Percentiles rank a stretch among this genome's conserved stretches.
phyloP scores from a whole-genome alignment of 257 asterid genomes.

The Lycium ferocissimum region DNA sequence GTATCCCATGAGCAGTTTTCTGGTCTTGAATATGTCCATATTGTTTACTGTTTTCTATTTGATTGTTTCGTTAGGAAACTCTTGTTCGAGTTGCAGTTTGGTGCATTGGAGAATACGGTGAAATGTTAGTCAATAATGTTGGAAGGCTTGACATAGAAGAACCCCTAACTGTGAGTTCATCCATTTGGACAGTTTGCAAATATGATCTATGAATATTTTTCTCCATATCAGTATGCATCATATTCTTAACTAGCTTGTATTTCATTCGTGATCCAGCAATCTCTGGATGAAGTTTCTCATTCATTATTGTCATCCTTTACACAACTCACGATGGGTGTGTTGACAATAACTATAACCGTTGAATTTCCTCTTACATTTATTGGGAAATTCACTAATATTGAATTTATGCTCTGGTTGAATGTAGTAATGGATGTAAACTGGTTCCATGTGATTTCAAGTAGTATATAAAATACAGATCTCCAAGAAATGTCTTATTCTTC shows the following conservation, averaged over 20 bases:
- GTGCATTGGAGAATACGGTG: conserved; percentile 99
- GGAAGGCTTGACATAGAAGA: conserved; percentile 83
- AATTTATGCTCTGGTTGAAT: conserved; percentile 11
- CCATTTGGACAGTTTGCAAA: conserved; percentile 20
- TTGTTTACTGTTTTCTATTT: conserved; percentile 24
- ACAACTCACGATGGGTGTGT: background rate
- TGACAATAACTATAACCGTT: conserved; percentile 4
- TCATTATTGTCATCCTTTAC: conserved; percentile 14
- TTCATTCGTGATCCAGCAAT: conserved; percentile 14
- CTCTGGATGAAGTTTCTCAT: conserved; percentile 19
- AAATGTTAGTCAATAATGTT: conserved; percentile 71
- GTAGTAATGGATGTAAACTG: background rate
- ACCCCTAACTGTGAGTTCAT: conserved; percentile 73
- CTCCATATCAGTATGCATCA: background rate
- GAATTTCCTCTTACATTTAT: background rate
- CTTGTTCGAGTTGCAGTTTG: conserved; percentile 96
- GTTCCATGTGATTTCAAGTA: conserved; percentile 14
- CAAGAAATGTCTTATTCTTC: conserved; percentile 8
- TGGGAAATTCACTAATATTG: background rate
- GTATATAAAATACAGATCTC: background rate
- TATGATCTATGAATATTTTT: background rate
- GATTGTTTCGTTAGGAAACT: conserved; percentile 62
- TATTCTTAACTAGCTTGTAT: background rate
- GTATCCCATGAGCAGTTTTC: background rate
- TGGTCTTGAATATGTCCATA: conserved; percentile 12